Evolutionary conservation across 225 moss, liverwort and hornwort species (phyloP).

Genomic region (Climacium dendroides): DNA sequence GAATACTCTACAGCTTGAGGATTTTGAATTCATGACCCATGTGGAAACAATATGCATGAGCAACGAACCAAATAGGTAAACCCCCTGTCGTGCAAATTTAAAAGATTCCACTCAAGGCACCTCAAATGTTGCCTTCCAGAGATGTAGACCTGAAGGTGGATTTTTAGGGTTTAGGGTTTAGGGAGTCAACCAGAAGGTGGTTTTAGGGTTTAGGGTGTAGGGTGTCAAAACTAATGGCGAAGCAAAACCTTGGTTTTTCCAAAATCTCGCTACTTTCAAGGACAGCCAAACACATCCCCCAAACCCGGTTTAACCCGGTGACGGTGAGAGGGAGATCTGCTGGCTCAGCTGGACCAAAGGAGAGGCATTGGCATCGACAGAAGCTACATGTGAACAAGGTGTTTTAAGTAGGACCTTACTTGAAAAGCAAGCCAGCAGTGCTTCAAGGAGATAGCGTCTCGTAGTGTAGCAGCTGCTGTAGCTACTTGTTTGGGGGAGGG

Average conservation of each 20-base stretch:
- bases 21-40: not conserved
- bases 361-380: not conserved
- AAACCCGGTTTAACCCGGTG: not conserved
- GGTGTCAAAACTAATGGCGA: not conserved
- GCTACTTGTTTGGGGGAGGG: not conserved
- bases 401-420: not conserved
- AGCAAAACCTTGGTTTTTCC: not conserved
- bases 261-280: not conserved
- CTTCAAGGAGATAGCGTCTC: not conserved
- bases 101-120: not conserved
- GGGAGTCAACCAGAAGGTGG: not conserved
- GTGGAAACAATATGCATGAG: not conserved
- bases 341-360: not conserved
- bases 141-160: not conserved
- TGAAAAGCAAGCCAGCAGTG: not conserved
- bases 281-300: not conserved
- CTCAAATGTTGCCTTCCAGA: not conserved
- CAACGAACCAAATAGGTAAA: not conserved
- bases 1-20: slow-evolving; percentile 11
- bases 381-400: not conserved
- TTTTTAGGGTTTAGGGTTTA: not conserved
- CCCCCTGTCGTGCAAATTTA: not conserved
- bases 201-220: not conserved
- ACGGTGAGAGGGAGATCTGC: not conserved
- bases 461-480: too few relatives aligned